These are phyloP conservation scores for Copromyces sp. DNA, from an alignment of 495 filamentous ascomycete genomes.

Conservation along the genomic window DNA sequence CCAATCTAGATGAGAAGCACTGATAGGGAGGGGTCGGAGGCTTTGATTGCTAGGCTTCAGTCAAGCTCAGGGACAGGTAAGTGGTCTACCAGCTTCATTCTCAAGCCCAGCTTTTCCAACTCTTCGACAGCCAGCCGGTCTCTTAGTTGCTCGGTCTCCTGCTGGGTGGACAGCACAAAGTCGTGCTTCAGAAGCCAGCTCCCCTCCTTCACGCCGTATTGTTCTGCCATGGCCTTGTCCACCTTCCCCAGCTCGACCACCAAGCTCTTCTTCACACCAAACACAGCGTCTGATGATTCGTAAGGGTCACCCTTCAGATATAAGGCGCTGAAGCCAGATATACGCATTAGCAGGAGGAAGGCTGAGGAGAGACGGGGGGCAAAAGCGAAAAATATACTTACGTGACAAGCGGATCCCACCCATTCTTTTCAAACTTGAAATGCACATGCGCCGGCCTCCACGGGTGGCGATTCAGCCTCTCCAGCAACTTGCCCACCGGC, in stretches of 20 bases:
- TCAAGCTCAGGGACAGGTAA: slow-evolving; percentile 61
- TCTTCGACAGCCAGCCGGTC: slow-evolving; percentile 64
- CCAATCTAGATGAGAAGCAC: background rate
- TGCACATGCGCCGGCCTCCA: slow-evolving; percentile 86
- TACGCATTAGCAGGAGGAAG: background rate
- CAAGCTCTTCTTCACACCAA: slow-evolving; percentile 81
- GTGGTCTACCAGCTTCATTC: slow-evolving; percentile 69
- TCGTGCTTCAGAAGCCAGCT: slow-evolving; percentile 56
- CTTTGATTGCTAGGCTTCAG: slow-evolving; percentile 9
- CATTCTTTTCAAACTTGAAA: slow-evolving; percentile 83
- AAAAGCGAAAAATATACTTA: slow-evolving; percentile 30
- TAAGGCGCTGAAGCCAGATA: slow-evolving; percentile 45
- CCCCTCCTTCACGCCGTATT: slow-evolving; percentile 62
- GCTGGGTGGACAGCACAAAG: slow-evolving; percentile 62
- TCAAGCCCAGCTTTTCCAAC: slow-evolving; percentile 58
- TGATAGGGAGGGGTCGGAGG: background rate
- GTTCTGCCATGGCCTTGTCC: slow-evolving; percentile 45
- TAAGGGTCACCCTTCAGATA: slow-evolving; percentile 80
- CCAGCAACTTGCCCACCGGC: slow-evolving; percentile 72
- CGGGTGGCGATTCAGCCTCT: slow-evolving; percentile 60
- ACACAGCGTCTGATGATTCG: slow-evolving; percentile 84
- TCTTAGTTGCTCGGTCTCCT: slow-evolving; percentile 59
- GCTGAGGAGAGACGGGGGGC: background rate
- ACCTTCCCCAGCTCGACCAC: slow-evolving; percentile 62
- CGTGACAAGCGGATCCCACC: slow-evolving; percentile 83